Evolutionary conservation across 2,329 filamentous ascomycete species (phyloP), one percentile per base, ranked within the genome.

Genomic region (Pseudofabraea citricarpa): DNA sequence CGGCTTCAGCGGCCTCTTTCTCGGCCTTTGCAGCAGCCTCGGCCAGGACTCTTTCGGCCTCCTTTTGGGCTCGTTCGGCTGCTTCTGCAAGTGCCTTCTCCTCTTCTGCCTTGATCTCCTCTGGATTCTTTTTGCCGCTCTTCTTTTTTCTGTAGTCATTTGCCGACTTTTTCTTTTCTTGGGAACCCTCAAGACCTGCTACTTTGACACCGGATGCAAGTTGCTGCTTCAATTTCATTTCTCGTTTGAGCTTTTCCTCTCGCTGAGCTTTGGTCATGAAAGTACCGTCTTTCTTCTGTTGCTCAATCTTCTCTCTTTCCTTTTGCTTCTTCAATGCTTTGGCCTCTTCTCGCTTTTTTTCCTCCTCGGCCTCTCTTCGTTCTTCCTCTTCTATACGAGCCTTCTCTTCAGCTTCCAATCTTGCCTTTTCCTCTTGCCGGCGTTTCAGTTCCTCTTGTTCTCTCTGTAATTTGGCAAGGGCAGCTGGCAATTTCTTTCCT

Each of bases 281-380:
- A 60, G 88, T 91, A 63, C 88, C 88, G 63, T 90, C 87, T 64
- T 86, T 88, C 77, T 91, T 93, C 44, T 89, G 77, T 68, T 91
- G 84, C 61, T 93, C 88, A 48, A 91, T 83, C 66, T 79, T 87
- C 64, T 90, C 85, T 72, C 87, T 91, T 58, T 94, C 88, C 62
- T 80, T 89, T 58, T 89, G 86, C 73, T 91, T 93, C 74, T 87
- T 91, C 33, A 81, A 67, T 2, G 81, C 81, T 65, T 80, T 87
- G 40, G 81, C 80, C 59, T 91, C 88, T 57, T 87, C 85, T 52
- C 72, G 81, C 45, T 74, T 75, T 67, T 82, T 81, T 45, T 69
- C 64, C 57, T 90, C 87, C 63, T 91, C 88, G 7, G 73, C 79
- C 29, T 74, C 76, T 41, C 67, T 63, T 37, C 74, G 72, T 61